Conservation (phyloP, 306 rosid species). For the Prinsepia uniflora region DNA sequence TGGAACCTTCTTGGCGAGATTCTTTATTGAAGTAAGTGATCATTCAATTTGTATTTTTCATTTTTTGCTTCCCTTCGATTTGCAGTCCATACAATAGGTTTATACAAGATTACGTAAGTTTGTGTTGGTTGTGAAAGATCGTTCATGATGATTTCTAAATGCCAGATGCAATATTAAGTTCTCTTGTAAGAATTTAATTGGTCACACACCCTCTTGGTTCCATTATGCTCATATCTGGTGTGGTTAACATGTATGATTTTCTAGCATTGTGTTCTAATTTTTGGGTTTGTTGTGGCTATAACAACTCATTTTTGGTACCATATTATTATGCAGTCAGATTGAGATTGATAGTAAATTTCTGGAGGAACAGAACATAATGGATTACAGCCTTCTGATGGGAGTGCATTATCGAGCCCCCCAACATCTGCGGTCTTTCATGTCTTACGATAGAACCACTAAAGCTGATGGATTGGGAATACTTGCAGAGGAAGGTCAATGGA, state of each 20-base stretch:
- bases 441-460: slow-evolving; percentile 39
- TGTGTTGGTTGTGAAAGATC: background rate
- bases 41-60: slow-evolving; percentile 15
- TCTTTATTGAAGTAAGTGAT: slow-evolving; percentile 70
- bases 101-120: background rate
- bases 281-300: background rate
- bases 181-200: background rate
- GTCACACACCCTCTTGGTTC: background rate
- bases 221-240: background rate
- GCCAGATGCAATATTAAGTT: background rate
- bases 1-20: slow-evolving; percentile 96
- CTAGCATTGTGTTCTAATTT: background rate
- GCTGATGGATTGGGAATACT: slow-evolving; percentile 77
- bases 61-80: background rate
- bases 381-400: slow-evolving; percentile 92
- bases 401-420: slow-evolving; percentile 99
- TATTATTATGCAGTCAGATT: slow-evolving; percentile 62
- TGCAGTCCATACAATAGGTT: slow-evolving; percentile 12
- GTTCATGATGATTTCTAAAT: background rate
- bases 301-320: background rate
- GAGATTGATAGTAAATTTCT: slow-evolving; percentile 86
- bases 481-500: slow-evolving; percentile 77
- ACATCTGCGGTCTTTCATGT: slow-evolving; percentile 45
- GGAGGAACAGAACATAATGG: slow-evolving; percentile 92
- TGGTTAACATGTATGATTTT: slow-evolving; percentile 4